Base-by-base conservation (phyloP, 2,329 filamentous ascomycete genomes). In the Chaetothyriales sp. region DNA sequence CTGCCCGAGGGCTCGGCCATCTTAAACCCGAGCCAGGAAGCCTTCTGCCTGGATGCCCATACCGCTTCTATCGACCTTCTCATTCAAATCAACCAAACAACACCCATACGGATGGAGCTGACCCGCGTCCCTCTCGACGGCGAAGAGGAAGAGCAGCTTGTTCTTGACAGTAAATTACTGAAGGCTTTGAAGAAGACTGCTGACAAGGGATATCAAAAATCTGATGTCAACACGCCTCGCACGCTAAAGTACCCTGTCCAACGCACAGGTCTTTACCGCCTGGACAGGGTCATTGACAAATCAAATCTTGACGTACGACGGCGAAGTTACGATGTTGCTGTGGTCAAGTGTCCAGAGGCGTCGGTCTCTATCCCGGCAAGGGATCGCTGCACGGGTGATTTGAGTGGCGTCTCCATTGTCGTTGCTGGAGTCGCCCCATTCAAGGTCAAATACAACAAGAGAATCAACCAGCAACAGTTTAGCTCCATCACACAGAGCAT, bases 1-100 rank as follows among this genome's bases (percentile, higher is more conserved):
- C 73, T 98, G 50, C 92, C 92, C 1, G 92, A 98, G 73, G 93
- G 93, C 72, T 92, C 89, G 47, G 92, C 89, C 12, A 75, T 88
- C 47, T 73, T 98, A 55, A 98, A 98, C 62, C 87, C 88, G 0
- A 78, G 88, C 46, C 76, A 79, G 52, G 70, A 75, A n/a, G 77
- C 88, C 0, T 92, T 92, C 66, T 98, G 92, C 66, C 70, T 98
- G 46, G 82, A 83, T 51, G 71, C 73, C 44, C 71, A 77, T 19
- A 79, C 75, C 52, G 73, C 75, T 26, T 71, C 76, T 7, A 77
- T 81, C 42, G 73, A 77, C 48, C 71, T 98, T 26, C 92, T 90
- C 1, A 85, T 98, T 45, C 84, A 81, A 62, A 89, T 98, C 70
- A 98, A 98, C 66, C 86, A 94, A 55, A 96, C 90, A 4, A 79